Conservation (phyloP, 1,284 basidiomycete species). For the Erythrobasidium hasegawianum region DNA sequence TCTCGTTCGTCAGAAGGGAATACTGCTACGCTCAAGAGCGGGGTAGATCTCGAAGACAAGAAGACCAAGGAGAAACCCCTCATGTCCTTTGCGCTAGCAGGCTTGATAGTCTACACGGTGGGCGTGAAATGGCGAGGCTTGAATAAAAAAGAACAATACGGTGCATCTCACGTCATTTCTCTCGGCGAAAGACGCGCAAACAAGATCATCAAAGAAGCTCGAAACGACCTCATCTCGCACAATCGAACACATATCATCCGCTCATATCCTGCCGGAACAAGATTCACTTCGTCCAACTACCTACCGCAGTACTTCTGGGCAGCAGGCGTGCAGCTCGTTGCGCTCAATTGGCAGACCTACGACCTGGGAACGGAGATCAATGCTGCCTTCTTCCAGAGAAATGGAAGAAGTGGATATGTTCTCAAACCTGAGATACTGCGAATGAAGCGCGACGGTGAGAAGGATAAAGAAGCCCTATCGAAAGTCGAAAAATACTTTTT, state of each 20-base stretch:
- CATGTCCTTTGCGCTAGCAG: conserved; percentile 70
- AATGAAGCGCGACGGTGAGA: conserved; percentile 50
- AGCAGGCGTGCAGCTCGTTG: conserved; percentile 86
- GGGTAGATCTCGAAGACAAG: not conserved
- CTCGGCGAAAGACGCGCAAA: conserved; percentile 77
- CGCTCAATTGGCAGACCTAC: conserved; percentile 96
- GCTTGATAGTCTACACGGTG: conserved; percentile 86
- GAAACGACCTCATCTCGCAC: conserved; percentile 81
- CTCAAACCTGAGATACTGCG: conserved; percentile 81
- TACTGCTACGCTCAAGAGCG: conserved; percentile 7
- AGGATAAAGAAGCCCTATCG: conserved; percentile 59
- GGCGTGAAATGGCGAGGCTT: conserved; percentile 93
- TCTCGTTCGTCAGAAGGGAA: conserved; percentile 34
- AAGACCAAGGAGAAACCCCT: conserved; percentile 36
- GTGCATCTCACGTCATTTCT: conserved; percentile 84
- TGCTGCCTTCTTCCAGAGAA: conserved; percentile 87
- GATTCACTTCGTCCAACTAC: conserved; percentile 83
- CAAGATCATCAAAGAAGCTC: conserved; percentile 54
- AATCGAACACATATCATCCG: conserved; percentile 78
- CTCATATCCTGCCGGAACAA: conserved; percentile 80
- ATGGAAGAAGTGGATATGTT: conserved; percentile 80
- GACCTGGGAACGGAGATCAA: conserved; percentile 87
- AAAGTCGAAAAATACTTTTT: conserved; percentile 61
- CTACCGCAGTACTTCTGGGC: conserved; percentile 86
- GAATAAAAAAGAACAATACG: conserved; percentile 83